These are phyloP conservation scores for Barnettozyma sucrosica DNA, from an alignment of 805 yeast genomes.

Conservation along the genomic window DNA sequence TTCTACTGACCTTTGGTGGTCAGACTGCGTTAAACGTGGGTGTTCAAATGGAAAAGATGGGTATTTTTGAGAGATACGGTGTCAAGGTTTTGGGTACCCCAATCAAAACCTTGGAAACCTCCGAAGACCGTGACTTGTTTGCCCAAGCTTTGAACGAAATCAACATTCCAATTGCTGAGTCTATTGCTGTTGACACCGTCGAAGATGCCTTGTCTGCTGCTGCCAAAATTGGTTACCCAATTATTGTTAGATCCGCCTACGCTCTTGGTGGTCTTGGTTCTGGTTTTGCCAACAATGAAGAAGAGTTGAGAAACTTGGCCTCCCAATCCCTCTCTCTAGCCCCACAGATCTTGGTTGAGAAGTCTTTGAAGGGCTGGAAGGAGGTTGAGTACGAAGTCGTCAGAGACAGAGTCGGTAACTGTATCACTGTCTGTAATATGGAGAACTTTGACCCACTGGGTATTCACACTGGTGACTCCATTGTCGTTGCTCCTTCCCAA, in stretches of 20 bases:
- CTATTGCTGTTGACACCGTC: conserved; percentile 89
- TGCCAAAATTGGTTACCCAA: conserved; percentile 82
- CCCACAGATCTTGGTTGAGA: conserved; percentile 94
- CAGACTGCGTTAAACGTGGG: conserved; percentile 97
- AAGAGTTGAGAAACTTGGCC: conserved; percentile 80
- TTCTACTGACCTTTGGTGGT: conserved; percentile 94
- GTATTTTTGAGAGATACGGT: conserved; percentile 82
- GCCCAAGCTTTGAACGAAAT: conserved; percentile 94
- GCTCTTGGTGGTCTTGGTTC: conserved; percentile 98
- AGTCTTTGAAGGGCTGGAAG: conserved; percentile 97
- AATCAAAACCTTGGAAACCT: conserved; percentile 88
- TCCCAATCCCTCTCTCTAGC: conserved; percentile 85
- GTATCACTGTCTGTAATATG: conserved; percentile 99
- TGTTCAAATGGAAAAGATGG: conserved; percentile 90
- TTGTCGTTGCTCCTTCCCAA: conserved; percentile 98
- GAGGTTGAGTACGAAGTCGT: conserved; percentile 98
- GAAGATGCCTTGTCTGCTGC: conserved; percentile 95
- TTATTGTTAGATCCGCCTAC: conserved; percentile 94
- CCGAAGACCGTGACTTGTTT: conserved; percentile 96
- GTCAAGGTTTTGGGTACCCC: conserved; percentile 98
- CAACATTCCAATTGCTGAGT: conserved; percentile 93
- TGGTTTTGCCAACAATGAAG: conserved; percentile 83
- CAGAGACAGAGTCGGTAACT: conserved; percentile 91
- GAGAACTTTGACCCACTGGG: conserved; percentile 98
- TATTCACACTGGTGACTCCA: conserved; percentile 97